phyloP scores from a whole-genome alignment of 148 eudicot genomes.

The Cornus controversa region DNA sequence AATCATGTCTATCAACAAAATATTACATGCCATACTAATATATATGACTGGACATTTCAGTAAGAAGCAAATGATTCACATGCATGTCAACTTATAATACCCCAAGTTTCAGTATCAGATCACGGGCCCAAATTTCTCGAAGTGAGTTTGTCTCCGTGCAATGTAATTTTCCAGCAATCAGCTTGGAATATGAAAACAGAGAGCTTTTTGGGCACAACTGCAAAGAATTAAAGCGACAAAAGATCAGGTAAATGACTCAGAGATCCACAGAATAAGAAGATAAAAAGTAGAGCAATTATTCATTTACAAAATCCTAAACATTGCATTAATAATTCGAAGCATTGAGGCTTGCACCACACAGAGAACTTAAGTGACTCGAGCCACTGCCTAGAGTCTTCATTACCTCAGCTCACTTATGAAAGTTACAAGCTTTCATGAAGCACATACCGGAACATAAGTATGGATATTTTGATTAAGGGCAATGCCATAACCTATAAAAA shows the following conservation, averaged over 20 bases:
- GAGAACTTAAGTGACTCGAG: no score
- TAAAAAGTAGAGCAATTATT: not conserved
- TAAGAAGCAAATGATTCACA: not conserved
- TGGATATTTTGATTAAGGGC: not conserved
- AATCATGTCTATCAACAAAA: not conserved
- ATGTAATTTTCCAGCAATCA: constrained; percentile 80
- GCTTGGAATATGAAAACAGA: constrained; percentile 74
- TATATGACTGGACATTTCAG: no score
- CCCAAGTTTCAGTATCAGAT: constrained; percentile 6
- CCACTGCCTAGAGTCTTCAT: no score
- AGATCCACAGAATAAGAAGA: not conserved
- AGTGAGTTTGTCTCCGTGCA: constrained; percentile 58
- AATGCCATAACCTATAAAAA: not conserved
- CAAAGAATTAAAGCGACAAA: constrained; percentile 6
- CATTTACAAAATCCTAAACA: not conserved
- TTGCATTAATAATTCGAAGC: not conserved
- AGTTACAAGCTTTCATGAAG: no score
- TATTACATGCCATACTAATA: not conserved
- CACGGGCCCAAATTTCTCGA: constrained; percentile 46
- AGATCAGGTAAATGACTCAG: not conserved
- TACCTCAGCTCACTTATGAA: no score
- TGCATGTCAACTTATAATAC: not conserved
- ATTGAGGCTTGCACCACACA: no score
- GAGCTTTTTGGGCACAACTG: constrained; percentile 73
- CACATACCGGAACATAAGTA: no score